Percentiles rank a stretch among this genome's conserved stretches.
phyloP scores from a whole-genome alignment of 2,329 filamentous ascomycete species.

The Nothophaeocryptopus gaeumannii region DNA sequence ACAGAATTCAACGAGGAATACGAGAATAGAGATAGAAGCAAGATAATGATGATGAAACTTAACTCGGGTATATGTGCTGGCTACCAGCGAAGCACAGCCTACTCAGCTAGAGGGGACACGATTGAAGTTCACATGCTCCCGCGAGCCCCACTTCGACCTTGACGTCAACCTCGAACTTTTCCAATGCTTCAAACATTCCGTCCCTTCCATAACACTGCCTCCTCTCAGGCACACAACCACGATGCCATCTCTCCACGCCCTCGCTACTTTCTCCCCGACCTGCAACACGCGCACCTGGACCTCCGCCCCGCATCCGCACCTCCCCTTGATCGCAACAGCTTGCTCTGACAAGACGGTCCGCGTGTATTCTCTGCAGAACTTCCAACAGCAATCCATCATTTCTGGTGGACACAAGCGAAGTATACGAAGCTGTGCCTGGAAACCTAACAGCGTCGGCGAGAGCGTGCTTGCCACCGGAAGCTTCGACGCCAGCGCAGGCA shows the following conservation, averaged over 20 bases:
- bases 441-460: conserved; percentile 62
- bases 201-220: neutral
- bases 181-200: too few relatives aligned
- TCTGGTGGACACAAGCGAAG: conserved; percentile 87
- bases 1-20: too few relatives aligned
- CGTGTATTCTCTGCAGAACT: conserved; percentile 80
- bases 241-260: conserved; percentile 38
- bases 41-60: too few relatives aligned
- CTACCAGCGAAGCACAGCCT: too few relatives aligned
- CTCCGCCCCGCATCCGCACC: conserved; percentile 77
- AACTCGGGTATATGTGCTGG: too few relatives aligned
- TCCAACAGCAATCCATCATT: conserved; percentile 74
- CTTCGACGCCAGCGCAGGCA: conserved; percentile 87
- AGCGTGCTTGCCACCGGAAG: conserved; percentile 86
- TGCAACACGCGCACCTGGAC: conserved; percentile 72
- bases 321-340: conserved; percentile 84
- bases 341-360: conserved; percentile 83
- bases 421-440: conserved; percentile 84
- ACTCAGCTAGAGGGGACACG: too few relatives aligned
- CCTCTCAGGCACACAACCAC: neutral
- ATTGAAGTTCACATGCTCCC: too few relatives aligned
- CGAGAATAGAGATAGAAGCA: too few relatives aligned
- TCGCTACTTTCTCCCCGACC: conserved; percentile 55
- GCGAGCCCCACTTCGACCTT: too few relatives aligned
- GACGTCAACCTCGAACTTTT: too few relatives aligned